Percentiles rank a stretch among this genome's conserved stretches.
Conservation (phyloP, 345 rosid species). For the Hevea brasiliensis region DNA sequence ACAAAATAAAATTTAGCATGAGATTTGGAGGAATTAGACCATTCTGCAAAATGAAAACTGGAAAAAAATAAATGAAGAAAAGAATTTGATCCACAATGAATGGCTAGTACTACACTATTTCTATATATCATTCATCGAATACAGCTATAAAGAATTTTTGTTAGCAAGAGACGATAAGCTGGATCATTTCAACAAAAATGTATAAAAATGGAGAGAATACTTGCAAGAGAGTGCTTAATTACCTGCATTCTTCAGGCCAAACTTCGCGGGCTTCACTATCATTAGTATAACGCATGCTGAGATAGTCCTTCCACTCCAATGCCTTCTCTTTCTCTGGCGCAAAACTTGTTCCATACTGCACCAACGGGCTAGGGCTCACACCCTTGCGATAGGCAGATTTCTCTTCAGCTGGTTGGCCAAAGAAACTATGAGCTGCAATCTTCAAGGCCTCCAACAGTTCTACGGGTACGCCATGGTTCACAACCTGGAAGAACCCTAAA, state of each 20-base stretch:
- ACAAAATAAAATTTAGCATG: no score
- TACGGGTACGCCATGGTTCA: slow-evolving; percentile 50
- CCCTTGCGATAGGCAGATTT: slow-evolving; percentile 43
- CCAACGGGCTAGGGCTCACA: slow-evolving; percentile 50
- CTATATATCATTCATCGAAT: no score
- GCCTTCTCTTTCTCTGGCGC: slow-evolving; percentile 58
- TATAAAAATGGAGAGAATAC: no score
- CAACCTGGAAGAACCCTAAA: slow-evolving; percentile 59
- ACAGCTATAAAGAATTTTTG: no score
- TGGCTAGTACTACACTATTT: no score
- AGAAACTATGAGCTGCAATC: slow-evolving; percentile 45
- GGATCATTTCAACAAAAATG: no score
- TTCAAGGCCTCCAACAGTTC: slow-evolving; percentile 49
- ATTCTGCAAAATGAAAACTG: no score
- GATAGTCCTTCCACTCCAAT: slow-evolving; percentile 65
- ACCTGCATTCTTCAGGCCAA: slow-evolving; percentile 58
- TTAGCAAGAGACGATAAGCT: no score
- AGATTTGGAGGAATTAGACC: no score
- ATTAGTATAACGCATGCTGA: slow-evolving; percentile 49
- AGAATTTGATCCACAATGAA: no score
- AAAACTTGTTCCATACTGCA: slow-evolving; percentile 57
- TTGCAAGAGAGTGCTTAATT: not conserved
- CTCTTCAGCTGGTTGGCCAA: slow-evolving; percentile 38
- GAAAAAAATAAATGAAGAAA: no score
- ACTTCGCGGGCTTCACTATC: slow-evolving; percentile 51